Base-by-base conservation (phyloP, 768 basidiomycete genomes). In the Rubroboletus satanas region DNA sequence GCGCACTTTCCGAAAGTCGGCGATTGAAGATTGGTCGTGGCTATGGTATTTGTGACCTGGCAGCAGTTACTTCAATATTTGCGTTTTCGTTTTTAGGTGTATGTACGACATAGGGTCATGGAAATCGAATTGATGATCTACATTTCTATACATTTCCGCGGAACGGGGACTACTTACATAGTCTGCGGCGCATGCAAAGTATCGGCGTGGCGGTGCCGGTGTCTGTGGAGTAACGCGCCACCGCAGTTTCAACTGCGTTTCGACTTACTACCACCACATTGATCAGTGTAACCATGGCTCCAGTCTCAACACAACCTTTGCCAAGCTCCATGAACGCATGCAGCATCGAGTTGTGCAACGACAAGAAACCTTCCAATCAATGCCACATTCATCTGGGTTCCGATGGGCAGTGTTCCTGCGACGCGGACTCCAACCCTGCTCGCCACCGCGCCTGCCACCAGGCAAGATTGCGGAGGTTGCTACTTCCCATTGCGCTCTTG, bases 401-500 rank as follows among this genome's bases (percentile, higher is more conserved):
- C 32, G 55, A 57, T 23, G 37, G 32, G 26, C 58, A 47, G 35
- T 71, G 69, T 21, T 35, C 58, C 11, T 71, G 69, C 39, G 45
- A 58, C 44, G 39, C 49, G 21, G 60, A 64, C 23, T 45, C 65
- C 0, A n/a, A 49, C 47, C 52, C 66, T 32, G 12, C 60, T 37
- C 43, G 54, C 46, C 74, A 76, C 45, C 66, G 59, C 28, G 57
- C 65, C 9, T 74, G 70, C 56, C 72, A 75, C 51, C 60, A 62
- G 46, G 61, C 63, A 9, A 65, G 68, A 33, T 49, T 73, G 29
- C 67, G 66, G 18, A 70, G 63, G 21, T 50, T 79, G 39, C 56
- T 79, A 17, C 42, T 76, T 9, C 74, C 76, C 2, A 59, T 72
- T 7, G 55, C 74, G 1, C 58, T 73, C 38, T 54, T 63, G 0